These are phyloP conservation scores for Penicillium silybi DNA, from an alignment of 495 filamentous ascomycete genomes.

Conservation along the genomic window DNA sequence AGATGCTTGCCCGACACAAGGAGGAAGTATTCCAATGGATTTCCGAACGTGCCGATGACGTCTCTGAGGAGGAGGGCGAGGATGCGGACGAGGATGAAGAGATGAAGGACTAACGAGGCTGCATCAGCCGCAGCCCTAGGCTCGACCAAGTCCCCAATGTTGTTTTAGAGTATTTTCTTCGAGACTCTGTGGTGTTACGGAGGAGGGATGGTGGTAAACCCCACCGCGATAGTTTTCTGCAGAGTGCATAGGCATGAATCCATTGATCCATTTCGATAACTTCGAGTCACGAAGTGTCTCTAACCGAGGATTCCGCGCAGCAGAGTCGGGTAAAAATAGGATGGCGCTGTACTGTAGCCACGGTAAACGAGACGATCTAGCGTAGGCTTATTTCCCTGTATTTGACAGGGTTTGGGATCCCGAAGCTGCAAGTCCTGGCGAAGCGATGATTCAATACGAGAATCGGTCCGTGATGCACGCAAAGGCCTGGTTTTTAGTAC, in stretches of 20 bases:
- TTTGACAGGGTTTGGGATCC: not conserved
- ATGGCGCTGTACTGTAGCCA: slow-evolving; percentile 3
- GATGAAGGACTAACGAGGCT: slow-evolving; percentile 1
- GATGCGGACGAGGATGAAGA: slow-evolving; percentile 9
- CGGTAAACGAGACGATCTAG: not conserved
- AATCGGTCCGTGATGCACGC: not conserved
- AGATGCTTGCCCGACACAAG: slow-evolving; percentile 61
- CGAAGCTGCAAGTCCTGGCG: not conserved
- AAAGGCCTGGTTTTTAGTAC: not conserved
- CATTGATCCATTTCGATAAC: not conserved
- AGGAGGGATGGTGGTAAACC: too few relatives aligned
- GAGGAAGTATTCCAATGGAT: slow-evolving; percentile 56
- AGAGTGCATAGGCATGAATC: not conserved
- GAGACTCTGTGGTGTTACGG: not conserved
- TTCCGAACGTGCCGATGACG: slow-evolving; percentile 37
- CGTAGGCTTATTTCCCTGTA: not conserved
- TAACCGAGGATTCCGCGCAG: not conserved
- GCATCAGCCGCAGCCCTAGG: not conserved
- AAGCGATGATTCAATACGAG: not conserved
- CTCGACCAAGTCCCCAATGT: not conserved
- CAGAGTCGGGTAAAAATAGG: slow-evolving; percentile 2
- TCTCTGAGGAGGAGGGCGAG: slow-evolving; percentile 27
- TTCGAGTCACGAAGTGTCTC: not conserved
- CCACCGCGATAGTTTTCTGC: not conserved
- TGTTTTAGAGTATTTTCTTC: not conserved